phyloP scores from a whole-genome alignment of 225 moss, liverwort and hornwort species.

The Straminergon stramineum region DNA sequence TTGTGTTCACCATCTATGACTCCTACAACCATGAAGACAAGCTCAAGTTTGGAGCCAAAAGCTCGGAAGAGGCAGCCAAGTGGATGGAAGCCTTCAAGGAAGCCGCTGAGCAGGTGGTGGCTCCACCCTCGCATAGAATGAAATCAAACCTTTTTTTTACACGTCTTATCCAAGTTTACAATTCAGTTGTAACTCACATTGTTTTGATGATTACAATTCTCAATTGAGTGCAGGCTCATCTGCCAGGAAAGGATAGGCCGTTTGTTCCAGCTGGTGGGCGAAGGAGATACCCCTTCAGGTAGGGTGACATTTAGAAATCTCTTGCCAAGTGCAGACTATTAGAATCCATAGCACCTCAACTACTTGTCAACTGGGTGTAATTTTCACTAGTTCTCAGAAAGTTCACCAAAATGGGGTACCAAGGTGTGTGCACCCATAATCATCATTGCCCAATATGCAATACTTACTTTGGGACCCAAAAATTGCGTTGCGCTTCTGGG shows the following conservation, averaged over 20 bases:
- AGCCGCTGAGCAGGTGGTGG: slow-evolving; percentile 76
- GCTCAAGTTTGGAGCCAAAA: slow-evolving; percentile 88
- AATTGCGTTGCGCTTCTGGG: not conserved
- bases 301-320: not conserved
- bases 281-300: slow-evolving; percentile 78
- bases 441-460: not conserved
- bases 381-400: not conserved
- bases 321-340: not conserved
- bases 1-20: slow-evolving; percentile 80
- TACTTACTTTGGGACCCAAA: not conserved
- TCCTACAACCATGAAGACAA: slow-evolving; percentile 80
- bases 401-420: not conserved
- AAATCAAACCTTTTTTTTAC: not conserved
- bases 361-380: not conserved
- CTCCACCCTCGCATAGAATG: not conserved
- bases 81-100: slow-evolving; percentile 95
- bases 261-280: slow-evolving; percentile 71
- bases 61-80: slow-evolving; percentile 95
- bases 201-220: not conserved
- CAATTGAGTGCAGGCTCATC: slow-evolving; percentile 34
- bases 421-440: not conserved
- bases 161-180: not conserved
- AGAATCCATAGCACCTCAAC: not conserved
- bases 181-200: not conserved
- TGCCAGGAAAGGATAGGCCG: slow-evolving; percentile 59